Evolutionary conservation across 129 eudicot genomes (phyloP), one percentile per base, ranked within the genome.

Genomic region (Gnaphalium uliginosum): DNA sequence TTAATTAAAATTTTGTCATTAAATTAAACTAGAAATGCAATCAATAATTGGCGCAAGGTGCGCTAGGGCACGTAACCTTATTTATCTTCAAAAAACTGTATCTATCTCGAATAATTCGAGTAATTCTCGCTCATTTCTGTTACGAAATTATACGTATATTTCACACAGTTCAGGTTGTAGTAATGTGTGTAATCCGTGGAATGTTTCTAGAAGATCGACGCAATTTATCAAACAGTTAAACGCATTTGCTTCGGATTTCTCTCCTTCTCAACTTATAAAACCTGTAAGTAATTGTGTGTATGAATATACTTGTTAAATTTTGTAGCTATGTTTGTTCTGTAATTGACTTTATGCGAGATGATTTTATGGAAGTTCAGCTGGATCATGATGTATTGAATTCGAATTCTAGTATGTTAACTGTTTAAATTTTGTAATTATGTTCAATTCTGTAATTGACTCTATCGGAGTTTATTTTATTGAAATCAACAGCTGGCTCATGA

Each of bases 191-290:
- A 1, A 77, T 25, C 80, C 78, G 4, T 85, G 88, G 88, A 35
- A 76, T 57, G 78, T 81, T 74, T 43, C 85, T 57, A 78, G 87
- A 69, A 71, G 72, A 18, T 63, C 81, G 30, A 73, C 88, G n/a
- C 57, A n/a, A 18, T 70, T 79, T 39, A 65, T 82, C 60, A 78
- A 67, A 50, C 77, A 56, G 6, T 8, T 81, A 69, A 88, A 76
- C 33, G 93, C 85, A 48, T 88, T 86, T 78, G 76, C 79, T 29
- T 83, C 90, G 56, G 88, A 92, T 83, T 74, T 57, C 46, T 81
- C 89, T 41, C 83, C 87, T 30, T 37, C 72, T 2, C 73, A 85
- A 22, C 72, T 88, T 66, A 81, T 53, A 43, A 84, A 78, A 18
- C 73, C 79, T 72, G 96, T 90, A 76, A 78, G 77, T 77, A 58